Conservation (phyloP, 1,284 basidiomycete genomes). For the Calocybe gambosa region DNA sequence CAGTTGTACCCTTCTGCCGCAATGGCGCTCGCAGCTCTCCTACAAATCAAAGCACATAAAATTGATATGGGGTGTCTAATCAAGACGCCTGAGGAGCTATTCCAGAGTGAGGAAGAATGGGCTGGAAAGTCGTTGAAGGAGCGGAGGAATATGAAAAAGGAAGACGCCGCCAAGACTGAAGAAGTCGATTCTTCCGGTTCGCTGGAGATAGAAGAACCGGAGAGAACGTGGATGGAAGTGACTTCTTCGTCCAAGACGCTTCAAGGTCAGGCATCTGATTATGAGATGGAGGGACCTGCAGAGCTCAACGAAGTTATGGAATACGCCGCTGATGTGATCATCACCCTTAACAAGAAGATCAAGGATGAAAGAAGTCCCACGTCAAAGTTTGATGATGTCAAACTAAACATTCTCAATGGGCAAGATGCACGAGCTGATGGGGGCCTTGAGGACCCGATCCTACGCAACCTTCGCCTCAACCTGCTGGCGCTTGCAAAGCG, state of each 20-base stretch:
- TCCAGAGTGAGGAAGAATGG: slow-evolving; percentile 59
- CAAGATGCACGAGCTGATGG: slow-evolving; percentile 6
- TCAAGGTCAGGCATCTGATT: slow-evolving; percentile 16
- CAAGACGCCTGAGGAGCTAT: slow-evolving; percentile 54
- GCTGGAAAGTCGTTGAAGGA: slow-evolving; percentile 37
- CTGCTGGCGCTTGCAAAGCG: slow-evolving; percentile 67
- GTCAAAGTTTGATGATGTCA: background rate
- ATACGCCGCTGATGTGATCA: slow-evolving; percentile 40
- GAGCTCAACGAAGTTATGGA: slow-evolving; percentile 48
- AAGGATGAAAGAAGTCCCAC: slow-evolving; percentile 10
- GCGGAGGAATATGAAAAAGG: slow-evolving; percentile 19
- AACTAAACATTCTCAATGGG: background rate
- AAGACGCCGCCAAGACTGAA: slow-evolving; percentile 20
- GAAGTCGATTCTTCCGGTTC: slow-evolving; percentile 4
- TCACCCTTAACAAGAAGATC: slow-evolving; percentile 27
- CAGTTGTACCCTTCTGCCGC: slow-evolving; percentile 36
- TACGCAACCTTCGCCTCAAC: slow-evolving; percentile 58
- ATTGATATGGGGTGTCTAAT: slow-evolving; percentile 68
- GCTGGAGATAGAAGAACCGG: slow-evolving; percentile 28
- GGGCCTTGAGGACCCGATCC: slow-evolving; percentile 27
- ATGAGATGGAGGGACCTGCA: slow-evolving; percentile 37
- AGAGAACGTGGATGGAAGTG: slow-evolving; percentile 23
- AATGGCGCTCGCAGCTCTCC: slow-evolving; percentile 35
- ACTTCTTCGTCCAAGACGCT: slow-evolving; percentile 16
- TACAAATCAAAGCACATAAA: slow-evolving; percentile 38